Evolutionary conservation across 139 green algal genomes (phyloP).

Genomic region (Astrephomene gubernaculifera): DNA sequence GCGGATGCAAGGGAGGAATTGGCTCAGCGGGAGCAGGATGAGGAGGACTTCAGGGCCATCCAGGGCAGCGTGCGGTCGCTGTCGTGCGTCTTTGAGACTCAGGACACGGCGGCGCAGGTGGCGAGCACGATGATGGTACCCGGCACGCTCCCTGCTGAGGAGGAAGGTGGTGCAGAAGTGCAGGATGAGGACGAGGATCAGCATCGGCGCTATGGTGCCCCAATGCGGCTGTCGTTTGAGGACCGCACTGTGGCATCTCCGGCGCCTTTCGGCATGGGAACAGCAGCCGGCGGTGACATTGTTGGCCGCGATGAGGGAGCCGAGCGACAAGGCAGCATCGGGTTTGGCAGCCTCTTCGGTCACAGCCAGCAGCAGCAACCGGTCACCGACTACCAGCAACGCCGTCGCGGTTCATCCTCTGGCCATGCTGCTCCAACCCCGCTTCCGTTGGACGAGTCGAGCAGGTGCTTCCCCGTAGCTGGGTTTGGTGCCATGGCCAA

Average conservation of each 20-base stretch:
- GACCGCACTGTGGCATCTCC: conserved; percentile 13
- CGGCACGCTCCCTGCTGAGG: neutral
- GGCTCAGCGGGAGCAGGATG: neutral
- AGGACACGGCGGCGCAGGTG: neutral
- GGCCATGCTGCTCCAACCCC: neutral
- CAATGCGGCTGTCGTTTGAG: neutral
- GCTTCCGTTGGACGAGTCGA: conserved; percentile 7
- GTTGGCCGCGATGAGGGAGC: neutral
- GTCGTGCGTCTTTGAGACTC: conserved; percentile 19
- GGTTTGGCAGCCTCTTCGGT: neutral
- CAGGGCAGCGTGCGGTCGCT: conserved; percentile 12
- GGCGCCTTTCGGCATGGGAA: neutral
- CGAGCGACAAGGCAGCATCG: neutral
- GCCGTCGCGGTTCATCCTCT: too few species aligned
- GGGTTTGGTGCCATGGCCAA: neutral
- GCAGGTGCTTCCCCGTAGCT: neutral
- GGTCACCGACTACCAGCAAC: neutral
- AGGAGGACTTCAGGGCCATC: neutral
- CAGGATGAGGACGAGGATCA: neutral
- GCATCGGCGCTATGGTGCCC: too few species aligned
- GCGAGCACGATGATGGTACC: neutral
- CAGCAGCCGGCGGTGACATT: neutral
- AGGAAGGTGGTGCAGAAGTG: neutral
- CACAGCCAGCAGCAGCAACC: neutral
- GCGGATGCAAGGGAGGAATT: neutral